Conservation (phyloP, 2,329 filamentous ascomycete genomes). For the Fonsecaea monophora region DNA sequence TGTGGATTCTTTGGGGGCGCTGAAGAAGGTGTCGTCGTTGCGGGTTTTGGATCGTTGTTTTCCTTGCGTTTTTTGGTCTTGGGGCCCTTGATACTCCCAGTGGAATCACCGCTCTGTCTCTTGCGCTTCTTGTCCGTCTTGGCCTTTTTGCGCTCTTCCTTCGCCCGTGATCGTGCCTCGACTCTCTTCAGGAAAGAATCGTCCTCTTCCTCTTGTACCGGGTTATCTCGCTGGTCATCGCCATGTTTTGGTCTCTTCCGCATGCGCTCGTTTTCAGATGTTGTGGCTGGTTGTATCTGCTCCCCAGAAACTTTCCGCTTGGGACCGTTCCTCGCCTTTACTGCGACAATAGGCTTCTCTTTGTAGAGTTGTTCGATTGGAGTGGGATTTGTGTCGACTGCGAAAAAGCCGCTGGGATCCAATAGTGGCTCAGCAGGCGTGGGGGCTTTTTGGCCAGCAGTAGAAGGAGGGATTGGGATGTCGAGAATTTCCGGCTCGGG, state of each 20-base stretch:
- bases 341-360: slow-evolving; percentile 10
- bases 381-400: slow-evolving; percentile 39
- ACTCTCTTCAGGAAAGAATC: slow-evolving; percentile 48
- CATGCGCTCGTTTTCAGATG: slow-evolving; percentile 32
- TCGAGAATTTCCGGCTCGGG: slow-evolving; percentile 12
- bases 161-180: slow-evolving; percentile 52
- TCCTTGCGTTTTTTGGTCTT: slow-evolving; percentile 25
- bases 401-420: slow-evolving; percentile 39
- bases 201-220: slow-evolving; percentile 40
- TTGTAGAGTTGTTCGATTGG: slow-evolving; percentile 28
- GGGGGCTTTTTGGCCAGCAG: slow-evolving; percentile 1
- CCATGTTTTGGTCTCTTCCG: slow-evolving; percentile 36
- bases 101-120: slow-evolving; percentile 40
- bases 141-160: slow-evolving; percentile 48
- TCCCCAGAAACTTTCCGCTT: slow-evolving; percentile 30
- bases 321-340: slow-evolving; percentile 23
- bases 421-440: slow-evolving; percentile 21
- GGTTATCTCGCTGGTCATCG: not conserved
- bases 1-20: not conserved
- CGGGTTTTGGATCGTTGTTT: slow-evolving; percentile 30
- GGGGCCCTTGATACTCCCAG: slow-evolving; percentile 29
- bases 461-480: slow-evolving; percentile 6
- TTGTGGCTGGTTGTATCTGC: slow-evolving; percentile 13
- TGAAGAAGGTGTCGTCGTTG: not conserved
- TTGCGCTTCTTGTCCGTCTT: slow-evolving; percentile 51